Conservation (phyloP, 2,329 filamentous ascomycete species). For the Colletotrichum eleusines region DNA sequence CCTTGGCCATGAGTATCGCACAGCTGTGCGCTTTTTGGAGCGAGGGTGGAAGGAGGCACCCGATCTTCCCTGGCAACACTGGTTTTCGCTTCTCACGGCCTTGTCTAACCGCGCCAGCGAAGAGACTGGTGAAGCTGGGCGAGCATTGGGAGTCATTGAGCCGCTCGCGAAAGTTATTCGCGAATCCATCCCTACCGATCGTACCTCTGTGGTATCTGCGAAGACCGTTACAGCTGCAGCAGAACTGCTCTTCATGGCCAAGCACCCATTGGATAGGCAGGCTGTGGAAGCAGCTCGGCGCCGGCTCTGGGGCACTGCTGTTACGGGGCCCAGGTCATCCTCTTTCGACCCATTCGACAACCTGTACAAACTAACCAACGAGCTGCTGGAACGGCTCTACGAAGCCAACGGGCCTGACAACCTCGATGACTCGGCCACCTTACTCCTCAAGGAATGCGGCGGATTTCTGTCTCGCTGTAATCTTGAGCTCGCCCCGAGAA, state of each 20-base stretch:
- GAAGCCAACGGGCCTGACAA: slow-evolving; percentile 54
- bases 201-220: slow-evolving; percentile 41
- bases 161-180: slow-evolving; percentile 71
- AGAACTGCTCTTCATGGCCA: slow-evolving; percentile 61
- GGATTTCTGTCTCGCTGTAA: slow-evolving; percentile 65
- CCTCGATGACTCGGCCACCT: slow-evolving; percentile 52
- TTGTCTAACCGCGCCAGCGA: slow-evolving; percentile 68
- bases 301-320: slow-evolving; percentile 72
- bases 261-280: slow-evolving; percentile 69
- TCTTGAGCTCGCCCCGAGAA: slow-evolving; percentile 62
- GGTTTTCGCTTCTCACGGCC: slow-evolving; percentile 68
- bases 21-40: slow-evolving; percentile 75
- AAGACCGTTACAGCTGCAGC: slow-evolving; percentile 53
- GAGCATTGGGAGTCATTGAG: slow-evolving; percentile 76
- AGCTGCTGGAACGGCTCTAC: slow-evolving; percentile 69
- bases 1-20: slow-evolving; percentile 76
- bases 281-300: slow-evolving; percentile 74
- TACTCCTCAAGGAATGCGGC: slow-evolving; percentile 66
- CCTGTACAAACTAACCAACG: slow-evolving; percentile 71
- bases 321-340: slow-evolving; percentile 54
- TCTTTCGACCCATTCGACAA: slow-evolving; percentile 73
- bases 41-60: slow-evolving; percentile 66
- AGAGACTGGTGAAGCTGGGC: slow-evolving; percentile 76
- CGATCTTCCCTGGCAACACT: slow-evolving; percentile 59
- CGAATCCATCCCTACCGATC: slow-evolving; percentile 49